Base-by-base conservation (phyloP, 805 yeast genomes). In the Saitoella complicata region DNA sequence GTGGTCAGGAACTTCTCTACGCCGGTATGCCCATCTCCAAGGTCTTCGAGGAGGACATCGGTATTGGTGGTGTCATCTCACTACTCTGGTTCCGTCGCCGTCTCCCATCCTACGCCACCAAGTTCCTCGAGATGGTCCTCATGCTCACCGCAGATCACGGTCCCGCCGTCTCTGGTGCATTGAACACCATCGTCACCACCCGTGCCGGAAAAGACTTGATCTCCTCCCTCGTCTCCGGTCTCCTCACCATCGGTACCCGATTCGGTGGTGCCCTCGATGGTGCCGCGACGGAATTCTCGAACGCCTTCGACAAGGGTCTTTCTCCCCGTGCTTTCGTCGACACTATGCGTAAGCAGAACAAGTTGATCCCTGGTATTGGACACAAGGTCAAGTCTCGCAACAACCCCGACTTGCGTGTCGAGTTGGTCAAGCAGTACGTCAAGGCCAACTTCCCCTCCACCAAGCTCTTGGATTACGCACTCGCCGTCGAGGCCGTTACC, bases 121-220 rank as follows among this genome's bases (percentile, higher is more conserved):
- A 65, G 62, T 66, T 66, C 55, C 52, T 66, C 39, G 71, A 66
- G 53, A 66, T 66, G 71, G 71, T 66, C n/a, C 62, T 66, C 42
- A 67, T 67, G 71, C 60, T 66, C 36, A 67, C 71, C 31, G 71
- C 71, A 37, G 71, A 66, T 52, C 71, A 66, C 53, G 71, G 71
- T 46, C 71, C 71, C 13, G 71, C 71, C 39, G 71, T 66, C 11
- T 57, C 64, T 31, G 71, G 71, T 45, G 71, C 71, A 45, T 65
- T 67, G 71, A 66, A 66, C 58, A 66, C 71, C 44, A 66, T 66
- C 47, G 63, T 66, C 51, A 66, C 71, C 39, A 67, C 71, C 37
- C 63, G 71, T 49, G 71, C 71, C 29, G 71, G 71, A 43, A 67
- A 67, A 57, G 71, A 66, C 43, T 58, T 66, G 31, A 67, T 66